Conservation (phyloP, 1,284 basidiomycete species). For the Malassezia brasiliensis region DNA sequence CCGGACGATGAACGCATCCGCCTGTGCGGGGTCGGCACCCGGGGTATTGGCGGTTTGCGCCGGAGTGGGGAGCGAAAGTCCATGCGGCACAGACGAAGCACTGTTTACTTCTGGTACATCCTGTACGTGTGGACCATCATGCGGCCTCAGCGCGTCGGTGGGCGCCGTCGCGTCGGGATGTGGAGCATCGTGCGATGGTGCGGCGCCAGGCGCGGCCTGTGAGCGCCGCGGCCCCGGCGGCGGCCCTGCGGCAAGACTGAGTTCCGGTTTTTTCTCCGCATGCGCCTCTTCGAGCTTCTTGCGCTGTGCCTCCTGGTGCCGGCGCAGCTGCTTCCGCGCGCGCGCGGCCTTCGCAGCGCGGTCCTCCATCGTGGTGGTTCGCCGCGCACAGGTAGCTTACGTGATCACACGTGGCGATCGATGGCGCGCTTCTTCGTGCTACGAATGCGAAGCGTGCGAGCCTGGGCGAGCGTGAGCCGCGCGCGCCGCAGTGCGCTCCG, state of each 20-base stretch:
- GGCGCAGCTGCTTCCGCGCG: conserved; percentile 16
- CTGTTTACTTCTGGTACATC: too few species aligned
- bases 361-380: conserved; percentile 11
- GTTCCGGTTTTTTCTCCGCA: not conserved
- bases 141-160: not conserved
- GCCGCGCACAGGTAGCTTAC: not conserved
- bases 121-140: too few species aligned
- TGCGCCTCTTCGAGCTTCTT: conserved; percentile 3
- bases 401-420: not conserved
- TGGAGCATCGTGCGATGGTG: not conserved
- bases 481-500: not conserved
- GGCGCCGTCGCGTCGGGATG: not conserved
- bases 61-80: too few species aligned
- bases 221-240: not conserved
- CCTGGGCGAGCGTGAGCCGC: not conserved
- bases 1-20: too few species aligned
- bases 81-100: too few species aligned
- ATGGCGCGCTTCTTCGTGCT: not conserved
- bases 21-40: too few species aligned
- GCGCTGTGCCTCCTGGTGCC: conserved; percentile 14
- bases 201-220: too few species aligned
- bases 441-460: conserved; percentile 3
- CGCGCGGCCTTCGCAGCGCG: conserved; percentile 17
- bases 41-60: too few species aligned
- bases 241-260: not conserved